Evolutionary conservation across 2,329 filamentous ascomycete genomes (phyloP).

Genomic region (Aureobasidium sp.): DNA sequence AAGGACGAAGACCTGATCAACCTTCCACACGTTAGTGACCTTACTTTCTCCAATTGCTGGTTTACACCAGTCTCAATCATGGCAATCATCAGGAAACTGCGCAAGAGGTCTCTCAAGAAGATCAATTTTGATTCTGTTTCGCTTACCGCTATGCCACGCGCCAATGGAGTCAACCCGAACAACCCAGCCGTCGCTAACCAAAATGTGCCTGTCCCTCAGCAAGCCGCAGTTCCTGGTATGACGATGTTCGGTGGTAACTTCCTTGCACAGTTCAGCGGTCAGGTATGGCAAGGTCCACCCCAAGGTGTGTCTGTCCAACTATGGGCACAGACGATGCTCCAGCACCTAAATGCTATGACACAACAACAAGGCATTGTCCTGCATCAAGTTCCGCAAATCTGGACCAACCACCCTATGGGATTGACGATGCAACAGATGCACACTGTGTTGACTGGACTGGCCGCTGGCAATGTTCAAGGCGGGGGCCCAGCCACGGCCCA

Average conservation of each 20-base stretch:
- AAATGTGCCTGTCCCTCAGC: background rate
- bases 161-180: background rate
- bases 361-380: background rate
- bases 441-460: background rate
- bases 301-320: background rate
- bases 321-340: conserved; percentile 4
- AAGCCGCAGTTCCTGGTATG: background rate
- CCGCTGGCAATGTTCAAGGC: background rate
- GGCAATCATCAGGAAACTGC: conserved; percentile 42
- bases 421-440: conserved; percentile 6
- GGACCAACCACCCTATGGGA: conserved; percentile 6
- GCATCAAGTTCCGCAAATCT: conserved; percentile 1
- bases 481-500: background rate
- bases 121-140: conserved; percentile 58
- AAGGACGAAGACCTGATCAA: conserved; percentile 30
- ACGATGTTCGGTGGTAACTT: background rate
- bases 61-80: conserved; percentile 49
- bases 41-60: conserved; percentile 64
- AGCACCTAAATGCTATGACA: background rate
- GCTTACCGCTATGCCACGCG: conserved; percentile 40
- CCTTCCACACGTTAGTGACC: conserved; percentile 48
- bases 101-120: conserved; percentile 39
- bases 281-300: conserved; percentile 4
- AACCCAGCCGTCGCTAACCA: background rate
- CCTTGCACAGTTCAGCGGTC: background rate